Evolutionary conservation across 768 basidiomycete genomes (phyloP), one percentile per base, ranked within the genome.

Genomic region (Tricholomella constricta): DNA sequence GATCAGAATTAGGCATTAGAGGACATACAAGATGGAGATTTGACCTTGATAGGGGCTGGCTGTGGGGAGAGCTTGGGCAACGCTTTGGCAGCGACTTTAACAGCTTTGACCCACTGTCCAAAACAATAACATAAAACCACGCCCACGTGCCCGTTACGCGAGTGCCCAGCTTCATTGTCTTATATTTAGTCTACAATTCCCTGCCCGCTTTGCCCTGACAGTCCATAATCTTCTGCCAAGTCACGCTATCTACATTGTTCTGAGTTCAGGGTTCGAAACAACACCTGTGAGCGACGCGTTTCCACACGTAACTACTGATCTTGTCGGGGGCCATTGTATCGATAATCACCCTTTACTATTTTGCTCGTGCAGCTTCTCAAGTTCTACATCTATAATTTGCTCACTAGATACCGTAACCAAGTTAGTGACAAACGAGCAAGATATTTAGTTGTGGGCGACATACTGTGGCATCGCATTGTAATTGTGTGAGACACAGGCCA

Each of bases 101-200:
- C 40, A 47, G 46, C 43, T 36, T 48, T 51, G 51, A 20, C 37
- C 32, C 14, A 40, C 12, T 15, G 22, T 27, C 20, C 37, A 53
- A 54, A 57, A 50, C 42, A 52, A 48, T 42, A 45, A 31, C 49
- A 47, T 6, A 1, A 34, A 41, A 15, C 29, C 58, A 59, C 58
- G 58, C 52, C 51, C 52, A 59, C 52, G 48, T 46, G 54, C 15
- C 29, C 44, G 23, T 4, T 43, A 26, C 42, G 26, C 38, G 38
- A 40, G 17, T 31, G 38, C 15, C 44, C 27, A 25, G 9, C n/a
- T n/a, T 27, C 32, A 34, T 45, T 31, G 44, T 45, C 43, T 31
- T 2, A 2, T 19, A 17, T 31, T 17, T 23, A 19, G 26, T 15
- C 6, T 37, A 15, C 2, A 4, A 22, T 42, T 15, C 5, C 15